Conservation (phyloP, 805 yeast species). For the Suhomyces tanzawaensis region DNA sequence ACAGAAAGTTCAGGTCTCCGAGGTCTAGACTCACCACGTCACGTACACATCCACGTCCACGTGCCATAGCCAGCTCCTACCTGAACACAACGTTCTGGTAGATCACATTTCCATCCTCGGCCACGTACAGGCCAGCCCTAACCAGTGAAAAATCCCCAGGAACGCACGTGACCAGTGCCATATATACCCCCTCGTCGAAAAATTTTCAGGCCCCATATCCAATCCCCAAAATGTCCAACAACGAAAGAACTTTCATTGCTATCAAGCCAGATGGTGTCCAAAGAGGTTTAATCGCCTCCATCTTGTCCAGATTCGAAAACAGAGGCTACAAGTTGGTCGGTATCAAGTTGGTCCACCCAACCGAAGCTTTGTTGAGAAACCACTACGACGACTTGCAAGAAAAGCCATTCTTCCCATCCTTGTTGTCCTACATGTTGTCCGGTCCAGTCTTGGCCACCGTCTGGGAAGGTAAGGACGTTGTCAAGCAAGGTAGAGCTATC, state of each 20-base stretch:
- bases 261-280: slow-evolving; percentile 99
- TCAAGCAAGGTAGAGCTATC: slow-evolving; percentile 95
- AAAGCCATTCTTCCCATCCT: slow-evolving; percentile 98
- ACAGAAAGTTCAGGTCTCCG: no score
- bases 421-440: slow-evolving; percentile 92
- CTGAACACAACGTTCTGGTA: no score
- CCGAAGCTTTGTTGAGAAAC: slow-evolving; percentile 81
- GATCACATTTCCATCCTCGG: background rate
- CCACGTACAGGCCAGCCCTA: background rate
- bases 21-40: no score
- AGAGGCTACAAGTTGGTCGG: slow-evolving; percentile 98
- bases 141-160: background rate
- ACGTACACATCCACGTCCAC: no score
- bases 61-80: no score
- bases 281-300: slow-evolving; percentile 91
- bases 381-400: slow-evolving; percentile 94
- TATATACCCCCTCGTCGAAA: slow-evolving; percentile 1
- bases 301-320: slow-evolving; percentile 90
- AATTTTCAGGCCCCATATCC: slow-evolving; percentile 1
- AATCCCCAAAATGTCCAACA: slow-evolving; percentile 41
- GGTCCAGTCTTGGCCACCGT: slow-evolving; percentile 99
- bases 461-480: slow-evolving; percentile 99
- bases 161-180: background rate
- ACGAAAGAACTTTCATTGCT: slow-evolving; percentile 90
- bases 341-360: slow-evolving; percentile 85